Evolutionary conservation across 495 filamentous ascomycete genomes (phyloP), one percentile per base, ranked within the genome.

Genomic region (Friedmanniomyces endolithicus): DNA sequence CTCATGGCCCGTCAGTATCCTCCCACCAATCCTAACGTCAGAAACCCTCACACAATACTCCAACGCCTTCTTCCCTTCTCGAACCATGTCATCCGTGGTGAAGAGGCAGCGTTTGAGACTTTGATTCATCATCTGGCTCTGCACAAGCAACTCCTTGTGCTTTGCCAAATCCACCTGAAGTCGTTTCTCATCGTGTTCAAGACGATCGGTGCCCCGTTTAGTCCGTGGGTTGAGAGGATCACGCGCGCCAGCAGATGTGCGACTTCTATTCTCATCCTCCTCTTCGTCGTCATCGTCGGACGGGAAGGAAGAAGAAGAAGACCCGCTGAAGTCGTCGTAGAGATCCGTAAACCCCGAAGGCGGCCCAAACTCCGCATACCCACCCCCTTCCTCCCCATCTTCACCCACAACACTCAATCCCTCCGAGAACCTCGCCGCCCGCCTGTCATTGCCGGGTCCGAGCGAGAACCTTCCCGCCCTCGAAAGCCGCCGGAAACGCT

Each of bases 101-200:
- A 78, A 78, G 22, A 94, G 73, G 65, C 92, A 99, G 25, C 88
- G 77, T 64, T 87, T 90, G 2, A 99, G 73, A 62, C 86, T 90
- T 62, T 92, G 85, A 66, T 97, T 97, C 71, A 97, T 87, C 67
- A 85, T 90, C 63, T 95, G 87, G 53, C 84, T 89, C 66, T 95
- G 89, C 22, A 86, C 69, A 3, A 98, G 77, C 1, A 97, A 72
- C 61, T 90, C 84, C 55, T 88, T 87, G 64, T 99, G 92, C 63
- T 87, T 88, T 6, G 83, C 77, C 12, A 99, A 76, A 67, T 99
- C 92, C 17, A 94, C 70, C 52, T 82, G 76, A 22, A 95, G 74
- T 17, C 85, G 76, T 64, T 82, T 82, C 64, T 92, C 86, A 60
- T 96, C 92, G 25, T 70, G 66, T 3, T 66, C 68, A 6, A 62